Percentiles rank a stretch among this genome's conserved stretches.
These are phyloP conservation scores for Saccharomyces hybrid DNA, from an alignment of 1,139 yeast genomes.

Conservation along the genomic window DNA sequence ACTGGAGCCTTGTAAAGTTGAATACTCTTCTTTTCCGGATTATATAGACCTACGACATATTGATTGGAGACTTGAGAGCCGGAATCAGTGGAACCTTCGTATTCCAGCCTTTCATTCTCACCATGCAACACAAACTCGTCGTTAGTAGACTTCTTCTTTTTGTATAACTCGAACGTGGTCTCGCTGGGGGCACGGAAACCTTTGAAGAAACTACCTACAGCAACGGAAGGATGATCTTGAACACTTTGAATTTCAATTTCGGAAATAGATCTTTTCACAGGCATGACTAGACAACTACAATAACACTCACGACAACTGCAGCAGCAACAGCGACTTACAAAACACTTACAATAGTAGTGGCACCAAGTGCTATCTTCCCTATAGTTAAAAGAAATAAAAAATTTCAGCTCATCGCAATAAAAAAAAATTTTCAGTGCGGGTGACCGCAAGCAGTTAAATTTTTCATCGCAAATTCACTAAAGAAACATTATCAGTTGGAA, in stretches of 20 bases:
- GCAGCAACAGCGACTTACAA: background rate
- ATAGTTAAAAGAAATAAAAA: conserved; percentile 5
- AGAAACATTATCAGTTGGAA: background rate
- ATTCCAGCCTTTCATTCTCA: conserved; percentile 64
- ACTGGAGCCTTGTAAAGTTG: conserved; percentile 59
- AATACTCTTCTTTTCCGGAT: conserved; percentile 49
- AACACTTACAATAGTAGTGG: background rate
- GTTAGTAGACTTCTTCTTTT: conserved; percentile 41
- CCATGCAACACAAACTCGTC: conserved; percentile 56
- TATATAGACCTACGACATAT: conserved; percentile 64
- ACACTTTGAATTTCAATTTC: conserved; percentile 18
- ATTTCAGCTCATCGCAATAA: conserved; percentile 2
- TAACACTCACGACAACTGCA: background rate
- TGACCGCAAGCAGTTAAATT: background rate
- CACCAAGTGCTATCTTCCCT: conserved; percentile 7
- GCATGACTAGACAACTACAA: conserved; percentile 7
- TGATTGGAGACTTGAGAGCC: conserved; percentile 34
- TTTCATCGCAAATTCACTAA: background rate
- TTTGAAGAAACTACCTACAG: conserved; percentile 54
- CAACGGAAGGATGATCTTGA: conserved; percentile 31
- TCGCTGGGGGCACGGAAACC: conserved; percentile 59
- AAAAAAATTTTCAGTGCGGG: background rate
- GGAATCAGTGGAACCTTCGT: conserved; percentile 49
- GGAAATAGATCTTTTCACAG: conserved; percentile 17
- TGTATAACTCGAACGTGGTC: conserved; percentile 56